Base-by-base conservation (phyloP, 2,329 filamentous ascomycete genomes). In the Zalaria obscura region DNA sequence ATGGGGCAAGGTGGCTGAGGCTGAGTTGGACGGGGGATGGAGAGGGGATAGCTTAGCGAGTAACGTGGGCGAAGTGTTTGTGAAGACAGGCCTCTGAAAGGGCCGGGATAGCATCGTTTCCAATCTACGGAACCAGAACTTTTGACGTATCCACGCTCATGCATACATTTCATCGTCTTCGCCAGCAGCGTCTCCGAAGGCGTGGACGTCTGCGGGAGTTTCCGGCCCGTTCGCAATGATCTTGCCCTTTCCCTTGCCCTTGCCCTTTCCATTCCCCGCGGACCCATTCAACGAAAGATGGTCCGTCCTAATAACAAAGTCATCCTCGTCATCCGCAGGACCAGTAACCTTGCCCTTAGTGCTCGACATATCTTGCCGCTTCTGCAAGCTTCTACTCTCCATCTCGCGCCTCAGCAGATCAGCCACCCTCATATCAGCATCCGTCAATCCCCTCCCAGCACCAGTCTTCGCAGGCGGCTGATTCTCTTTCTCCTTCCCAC, bases 401-500 rank as follows among this genome's bases (percentile, higher is more conserved):
- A 41, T 45, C n/a, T 45, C 39, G 38, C 36, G 40, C 25, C 38
- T 40, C 36, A 48, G 40, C 43, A 44, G 45, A 32, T 44, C 40
- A 10, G 44, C 41, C 9, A 45, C 45, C 8, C 42, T 40, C 7
- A 27, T 25, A 6, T 42, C 44, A 32, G 31, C 37, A 33, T 28
- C 35, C 35, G 18, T 43, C 37, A 5, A 40, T 7, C 29, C 29
- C 7, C 33, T 10, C 35, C 29, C 11, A 31, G 34, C 5, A 31
- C 31, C 25, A 34, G 27, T 35, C 18, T 35, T n/a, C 5, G 38
- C 26, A 5, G 41, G 6, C 5, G 7, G 7, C n/a, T 61, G 57
- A 33, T 64, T 58, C 42, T 65, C 61, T 47, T 67, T 64, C 46
- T 66, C 63, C 38, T 68, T 55, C 32, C 59, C 63, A 6, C 80